Evolutionary conservation across 768 basidiomycete species (phyloP), one percentile per base, ranked within the genome.

Genomic region (Psilocybe azurescens): DNA sequence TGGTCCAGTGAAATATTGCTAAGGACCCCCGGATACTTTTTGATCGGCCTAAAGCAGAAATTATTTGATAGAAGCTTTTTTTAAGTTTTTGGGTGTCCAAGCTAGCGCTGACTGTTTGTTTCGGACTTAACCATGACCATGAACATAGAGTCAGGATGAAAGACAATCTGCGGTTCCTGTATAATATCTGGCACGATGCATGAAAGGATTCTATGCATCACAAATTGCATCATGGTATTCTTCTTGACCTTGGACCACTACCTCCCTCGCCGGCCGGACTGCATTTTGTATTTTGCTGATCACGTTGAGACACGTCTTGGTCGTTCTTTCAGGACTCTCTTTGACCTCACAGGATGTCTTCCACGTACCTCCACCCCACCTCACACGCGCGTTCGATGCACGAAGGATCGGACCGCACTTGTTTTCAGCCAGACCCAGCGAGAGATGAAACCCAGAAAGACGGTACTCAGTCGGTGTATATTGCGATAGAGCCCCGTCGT

Each of bases 401-500:
- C 36, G 58, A 58, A 38, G 33, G 30, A 16, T 54, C 46, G 10
- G 52, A 58, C 16, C 32, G 29, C 29, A 24, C 51, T 18, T 53
- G 50, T 54, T 28, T n/a, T 18, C 29, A 29, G 14, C 55, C 36
- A 8, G 29, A 32, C 3, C 5, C 46, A 52, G 58, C 14, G 16
- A 13, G 10, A 28, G 49, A 48, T 24, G 33, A 39, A 24, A 13
- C 16, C 29, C n/a, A 39, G 20, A 51, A 57, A 33, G 39, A 58
- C 13, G 56, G 36, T 11, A 6, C 9, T 11, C 29, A 41, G 16
- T 24, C 36, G 5, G 53, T n/a, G 8, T 67, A 60, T 60, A 59
- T 67, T n/a, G 62, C 60, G 0, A 60, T 62, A 28, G 55, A 62
- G 33, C 63, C 66, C 63, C 66, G 18, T 24, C 24, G 24, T 24